Evolutionary conservation across 305 asterid species (phyloP).

Genomic region (Fraxinus paxiana): DNA sequence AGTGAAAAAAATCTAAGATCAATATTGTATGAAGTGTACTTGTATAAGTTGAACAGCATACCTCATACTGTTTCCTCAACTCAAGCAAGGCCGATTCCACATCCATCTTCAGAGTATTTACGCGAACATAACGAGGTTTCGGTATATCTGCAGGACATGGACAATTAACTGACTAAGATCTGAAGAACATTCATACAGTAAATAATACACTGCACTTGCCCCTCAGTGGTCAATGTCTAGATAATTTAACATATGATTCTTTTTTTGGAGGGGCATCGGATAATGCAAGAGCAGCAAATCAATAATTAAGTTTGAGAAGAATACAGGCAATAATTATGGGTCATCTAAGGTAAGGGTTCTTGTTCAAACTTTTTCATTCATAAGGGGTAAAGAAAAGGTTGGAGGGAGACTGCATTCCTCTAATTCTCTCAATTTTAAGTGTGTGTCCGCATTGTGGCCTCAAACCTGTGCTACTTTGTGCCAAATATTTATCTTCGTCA

Average conservation of each 20-base stretch:
- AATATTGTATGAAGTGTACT: background rate
- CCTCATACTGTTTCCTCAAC: slow-evolving; percentile 54
- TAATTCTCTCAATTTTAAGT: background rate
- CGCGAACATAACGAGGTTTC: slow-evolving; percentile 90
- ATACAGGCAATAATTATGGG: background rate
- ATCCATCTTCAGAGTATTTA: slow-evolving; percentile 73
- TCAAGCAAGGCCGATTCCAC: slow-evolving; percentile 51
- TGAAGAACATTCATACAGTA: background rate
- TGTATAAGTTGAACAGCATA: slow-evolving; percentile 24
- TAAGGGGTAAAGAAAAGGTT: background rate
- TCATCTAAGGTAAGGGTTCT: background rate
- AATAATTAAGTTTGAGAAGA: background rate
- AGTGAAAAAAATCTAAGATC: background rate
- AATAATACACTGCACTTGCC: slow-evolving; percentile 1
- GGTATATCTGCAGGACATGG: slow-evolving; percentile 48
- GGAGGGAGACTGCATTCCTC: background rate
- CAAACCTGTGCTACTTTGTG: background rate
- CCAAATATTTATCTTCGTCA: background rate
- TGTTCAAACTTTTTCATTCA: background rate
- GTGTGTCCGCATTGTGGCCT: background rate
- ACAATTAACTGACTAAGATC: background rate
- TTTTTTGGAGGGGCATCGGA: background rate
- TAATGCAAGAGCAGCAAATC: background rate
- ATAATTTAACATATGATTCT: background rate
- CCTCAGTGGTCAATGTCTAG: slow-evolving; percentile 5